These are phyloP conservation scores for Crithidia thermophila DNA, from an alignment of 208 protist genomes.

Conservation along the genomic window DNA sequence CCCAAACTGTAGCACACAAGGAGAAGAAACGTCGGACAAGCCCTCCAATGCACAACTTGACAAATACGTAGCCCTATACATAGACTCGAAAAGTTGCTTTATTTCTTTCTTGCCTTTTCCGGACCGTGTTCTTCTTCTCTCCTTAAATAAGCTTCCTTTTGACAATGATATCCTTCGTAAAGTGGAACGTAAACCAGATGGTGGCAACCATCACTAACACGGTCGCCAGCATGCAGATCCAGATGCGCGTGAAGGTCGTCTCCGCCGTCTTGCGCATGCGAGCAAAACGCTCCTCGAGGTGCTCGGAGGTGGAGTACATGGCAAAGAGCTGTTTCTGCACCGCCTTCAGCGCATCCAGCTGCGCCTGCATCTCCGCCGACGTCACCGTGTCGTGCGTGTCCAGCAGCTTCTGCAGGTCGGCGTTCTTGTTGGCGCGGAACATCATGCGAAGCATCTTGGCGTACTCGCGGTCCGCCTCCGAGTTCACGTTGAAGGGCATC, in stretches of 20 bases:
- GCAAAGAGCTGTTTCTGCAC: conserved; percentile 27
- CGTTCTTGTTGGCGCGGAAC: conserved; percentile 21
- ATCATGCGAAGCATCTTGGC: conserved; percentile 27
- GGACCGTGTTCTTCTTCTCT: neutral
- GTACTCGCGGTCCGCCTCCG: conserved; percentile 26
- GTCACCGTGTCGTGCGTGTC: conserved; percentile 27
- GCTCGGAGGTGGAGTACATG: conserved; percentile 21
- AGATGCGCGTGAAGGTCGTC: conserved; percentile 62
- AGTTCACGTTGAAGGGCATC: neutral
- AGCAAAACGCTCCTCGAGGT: conserved; percentile 25
- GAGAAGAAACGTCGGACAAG: too few species aligned
- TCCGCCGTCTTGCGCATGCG: conserved; percentile 53
- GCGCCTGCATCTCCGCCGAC: conserved; percentile 19
- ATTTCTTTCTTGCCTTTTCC: neutral
- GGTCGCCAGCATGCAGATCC: conserved; percentile 30
- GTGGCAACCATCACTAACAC: conserved; percentile 18
- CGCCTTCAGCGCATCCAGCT: conserved; percentile 24
- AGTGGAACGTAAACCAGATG: conserved; percentile 46
- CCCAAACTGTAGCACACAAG: too few species aligned
- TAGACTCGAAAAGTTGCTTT: too few species aligned
- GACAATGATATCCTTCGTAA: conserved; percentile 46
- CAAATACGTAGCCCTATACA: too few species aligned
- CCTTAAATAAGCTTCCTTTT: conserved; percentile 57
- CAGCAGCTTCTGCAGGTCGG: conserved; percentile 25
- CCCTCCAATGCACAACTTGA: too few species aligned